Base-by-base conservation (phyloP, 345 rosid genomes). In the Barbarea vulgaris region DNA sequence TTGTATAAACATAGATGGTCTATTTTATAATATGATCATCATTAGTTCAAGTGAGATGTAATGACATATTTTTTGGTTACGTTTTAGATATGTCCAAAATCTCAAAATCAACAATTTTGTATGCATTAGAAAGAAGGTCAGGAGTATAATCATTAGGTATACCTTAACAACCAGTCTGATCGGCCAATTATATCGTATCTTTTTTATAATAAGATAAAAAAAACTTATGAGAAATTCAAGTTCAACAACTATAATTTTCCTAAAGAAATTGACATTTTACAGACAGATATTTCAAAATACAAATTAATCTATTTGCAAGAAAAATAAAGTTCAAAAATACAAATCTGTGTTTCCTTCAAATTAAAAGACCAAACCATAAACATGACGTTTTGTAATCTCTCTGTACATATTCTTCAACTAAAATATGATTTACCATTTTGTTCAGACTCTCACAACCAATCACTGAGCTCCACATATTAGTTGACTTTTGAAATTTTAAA, bases 321-420 rank as follows among this genome's bases (percentile, higher is more conserved):
- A 10, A 10, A 61, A 31, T 7, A 48, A 48, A 7, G 17, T 66
- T 33, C 14, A 15, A 53, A 52, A 17, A 11, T 39, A 17, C 21
- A 52, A 56, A 30, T 55, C 2, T 44, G n/a, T 36, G 48, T 24
- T 33, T 67, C 72, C 33, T 31, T 67, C 37, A 50, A 53, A 52
- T 31, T 44, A 59, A 15, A 22, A 46, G 30, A 55, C 21, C 21
- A 56, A 56, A 42, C 28, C 42, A 54, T 68, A 56, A 39, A 24
- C 47, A 37, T 33, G 18, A 30, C 9, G 42, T 47, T 10, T 12
- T 17, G n/a, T 58, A 58, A 58, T 4, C 10, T 9, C 5, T 59
- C 6, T 59, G n/a, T 71, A 71, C 75, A 60, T 24, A 9, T 18
- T 14, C 0, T 42, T 50, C 47, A 18, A 30, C 57, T 27, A 5